Conservation (phyloP, 768 basidiomycete species). For the Tylopilus balloui region DNA sequence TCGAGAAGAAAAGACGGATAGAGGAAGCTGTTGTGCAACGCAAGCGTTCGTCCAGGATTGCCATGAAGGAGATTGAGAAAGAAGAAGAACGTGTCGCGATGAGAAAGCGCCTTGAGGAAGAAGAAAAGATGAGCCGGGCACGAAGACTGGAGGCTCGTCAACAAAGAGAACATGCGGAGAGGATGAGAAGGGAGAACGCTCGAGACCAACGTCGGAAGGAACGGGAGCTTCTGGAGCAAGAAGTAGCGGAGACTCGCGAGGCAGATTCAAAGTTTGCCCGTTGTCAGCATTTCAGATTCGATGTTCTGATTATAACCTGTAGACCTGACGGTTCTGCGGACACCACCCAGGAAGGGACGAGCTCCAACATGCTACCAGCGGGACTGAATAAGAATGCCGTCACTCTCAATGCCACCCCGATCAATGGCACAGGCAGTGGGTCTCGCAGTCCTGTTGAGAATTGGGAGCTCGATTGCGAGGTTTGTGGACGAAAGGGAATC, state of each 20-base stretch:
- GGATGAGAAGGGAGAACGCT: slow-evolving; percentile 51
- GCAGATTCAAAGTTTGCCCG: slow-evolving; percentile 13
- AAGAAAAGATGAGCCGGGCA: slow-evolving; percentile 62
- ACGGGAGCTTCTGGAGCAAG: slow-evolving; percentile 31
- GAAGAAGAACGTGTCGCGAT: slow-evolving; percentile 64
- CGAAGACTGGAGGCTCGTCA: slow-evolving; percentile 52
- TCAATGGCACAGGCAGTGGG: slow-evolving; percentile 37
- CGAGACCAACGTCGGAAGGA: slow-evolving; percentile 47
- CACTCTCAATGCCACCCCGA: neutral
- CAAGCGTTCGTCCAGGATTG: slow-evolving; percentile 88
- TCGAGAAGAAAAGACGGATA: slow-evolving; percentile 53
- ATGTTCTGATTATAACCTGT: slow-evolving; percentile 13
- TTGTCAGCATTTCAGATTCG: neutral
- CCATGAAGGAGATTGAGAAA: slow-evolving; percentile 72
- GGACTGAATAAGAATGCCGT: slow-evolving; percentile 8
- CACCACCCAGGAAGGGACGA: neutral
- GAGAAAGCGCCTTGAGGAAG: slow-evolving; percentile 59
- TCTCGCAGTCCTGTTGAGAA: slow-evolving; percentile 57
- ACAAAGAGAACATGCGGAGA: slow-evolving; percentile 54
- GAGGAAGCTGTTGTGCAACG: slow-evolving; percentile 78
- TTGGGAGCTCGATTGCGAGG: slow-evolving; percentile 88
- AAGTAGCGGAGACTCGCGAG: slow-evolving; percentile 10
- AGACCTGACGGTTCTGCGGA: slow-evolving; percentile 12
- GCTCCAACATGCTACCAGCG: neutral
- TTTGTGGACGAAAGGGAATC: slow-evolving; percentile 67